Evolutionary conservation across 495 filamentous ascomycete genomes (phyloP).

Genomic region (Xylaria scruposa): DNA sequence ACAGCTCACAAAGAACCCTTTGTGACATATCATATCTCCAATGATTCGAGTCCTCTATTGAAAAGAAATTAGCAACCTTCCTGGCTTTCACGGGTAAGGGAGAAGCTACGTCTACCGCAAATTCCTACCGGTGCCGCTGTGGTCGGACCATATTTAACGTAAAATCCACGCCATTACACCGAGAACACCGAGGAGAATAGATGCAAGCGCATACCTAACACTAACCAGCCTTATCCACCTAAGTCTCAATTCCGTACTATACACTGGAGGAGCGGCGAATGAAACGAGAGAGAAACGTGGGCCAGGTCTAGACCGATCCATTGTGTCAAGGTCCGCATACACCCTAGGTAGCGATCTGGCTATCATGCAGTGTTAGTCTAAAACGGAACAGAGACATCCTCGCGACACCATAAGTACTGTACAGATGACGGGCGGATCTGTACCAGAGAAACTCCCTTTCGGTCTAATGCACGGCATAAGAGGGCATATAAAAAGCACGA

Average conservation of each 20-base stretch:
- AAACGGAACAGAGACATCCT: constrained; percentile 24
- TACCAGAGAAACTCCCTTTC: constrained; percentile 22
- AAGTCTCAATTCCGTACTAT: not conserved
- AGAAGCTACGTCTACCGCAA: constrained; percentile 20
- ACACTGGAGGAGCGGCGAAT: constrained; percentile 7
- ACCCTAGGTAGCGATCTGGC: constrained; percentile 23
- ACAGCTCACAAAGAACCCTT: not conserved
- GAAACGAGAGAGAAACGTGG: constrained; percentile 19
- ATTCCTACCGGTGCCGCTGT: not conserved
- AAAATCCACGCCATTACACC: constrained; percentile 15
- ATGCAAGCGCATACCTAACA: constrained; percentile 17
- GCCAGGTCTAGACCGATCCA: constrained; percentile 26
- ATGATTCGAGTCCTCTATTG: not conserved
- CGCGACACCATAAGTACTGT: constrained; percentile 12
- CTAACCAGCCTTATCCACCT: constrained; percentile 18
- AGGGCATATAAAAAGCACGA: not conserved
- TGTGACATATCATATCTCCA: constrained; percentile 13
- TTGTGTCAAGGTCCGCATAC: constrained; percentile 22
- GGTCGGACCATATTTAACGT: constrained; percentile 1
- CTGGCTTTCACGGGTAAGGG: constrained; percentile 2
- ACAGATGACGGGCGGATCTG: not conserved
- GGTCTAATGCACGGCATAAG: constrained; percentile 15
- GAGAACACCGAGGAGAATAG: constrained; percentile 16
- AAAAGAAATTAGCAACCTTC: not conserved
- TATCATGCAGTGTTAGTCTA: constrained; percentile 28